These are phyloP conservation scores for Aureobasidium uvarum DNA, from an alignment of 2,329 filamentous ascomycete genomes.

Conservation along the genomic window DNA sequence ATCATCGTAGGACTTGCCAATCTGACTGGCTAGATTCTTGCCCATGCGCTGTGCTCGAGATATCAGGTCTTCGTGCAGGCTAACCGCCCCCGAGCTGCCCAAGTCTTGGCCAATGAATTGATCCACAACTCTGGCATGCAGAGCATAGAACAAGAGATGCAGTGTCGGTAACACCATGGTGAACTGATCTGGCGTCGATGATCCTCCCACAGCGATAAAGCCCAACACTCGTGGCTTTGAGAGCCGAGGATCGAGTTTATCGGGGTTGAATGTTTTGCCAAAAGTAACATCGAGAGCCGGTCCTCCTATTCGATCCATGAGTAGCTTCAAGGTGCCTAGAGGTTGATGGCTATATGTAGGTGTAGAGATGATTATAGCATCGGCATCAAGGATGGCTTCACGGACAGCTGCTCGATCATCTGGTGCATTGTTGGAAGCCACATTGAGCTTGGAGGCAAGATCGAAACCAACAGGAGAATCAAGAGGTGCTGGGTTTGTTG, in stretches of 20 bases:
- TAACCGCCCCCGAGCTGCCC: background rate
- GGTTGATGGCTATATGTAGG: conserved; percentile 29
- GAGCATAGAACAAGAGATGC: conserved; percentile 26
- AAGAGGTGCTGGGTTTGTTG: conserved; percentile 22
- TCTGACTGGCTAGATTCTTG: conserved; percentile 25
- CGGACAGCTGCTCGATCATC: conserved; percentile 28
- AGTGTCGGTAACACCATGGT: conserved; percentile 27
- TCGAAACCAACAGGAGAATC: conserved; percentile 5
- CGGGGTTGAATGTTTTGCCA: conserved; percentile 1
- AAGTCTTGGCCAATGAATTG: conserved; percentile 21
- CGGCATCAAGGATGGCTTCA: conserved; percentile 29
- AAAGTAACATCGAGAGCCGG: conserved; percentile 24
- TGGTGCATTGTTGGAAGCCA: conserved; percentile 24
- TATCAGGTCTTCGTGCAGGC: background rate
- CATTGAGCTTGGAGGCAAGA: conserved; percentile 9
- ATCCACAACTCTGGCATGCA: conserved; percentile 26
- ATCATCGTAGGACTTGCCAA: conserved; percentile 27
- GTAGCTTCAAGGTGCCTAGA: conserved; percentile 26
- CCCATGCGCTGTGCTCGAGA: conserved; percentile 3
- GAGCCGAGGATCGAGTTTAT: conserved; percentile 24
- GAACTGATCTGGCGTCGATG: conserved; percentile 26
- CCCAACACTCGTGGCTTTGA: conserved; percentile 23
- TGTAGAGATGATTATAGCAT: conserved; percentile 28
- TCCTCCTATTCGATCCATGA: conserved; percentile 27
- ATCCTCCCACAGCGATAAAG: conserved; percentile 27